Conservation (phyloP, 2,329 filamentous ascomycete species). For the Myriosclerotinia scirpicola region DNA sequence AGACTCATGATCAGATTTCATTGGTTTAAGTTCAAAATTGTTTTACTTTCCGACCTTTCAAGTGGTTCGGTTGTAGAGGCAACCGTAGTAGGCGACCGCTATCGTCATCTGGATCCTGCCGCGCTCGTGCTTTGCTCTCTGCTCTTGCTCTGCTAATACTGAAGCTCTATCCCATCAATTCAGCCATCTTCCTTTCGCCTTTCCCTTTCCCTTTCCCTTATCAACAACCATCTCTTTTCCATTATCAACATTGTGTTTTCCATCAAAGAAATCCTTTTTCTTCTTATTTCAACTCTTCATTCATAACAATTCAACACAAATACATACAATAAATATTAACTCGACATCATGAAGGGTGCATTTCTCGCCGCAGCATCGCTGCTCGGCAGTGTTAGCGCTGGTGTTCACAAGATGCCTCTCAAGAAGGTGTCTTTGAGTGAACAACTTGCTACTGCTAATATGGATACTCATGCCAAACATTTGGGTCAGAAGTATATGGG, state of each 20-base stretch:
- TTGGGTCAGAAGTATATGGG: constrained; percentile 98
- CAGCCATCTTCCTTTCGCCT: constrained; percentile 19
- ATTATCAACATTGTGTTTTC: constrained; percentile 28
- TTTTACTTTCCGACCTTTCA: neutral
- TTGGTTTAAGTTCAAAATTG: neutral
- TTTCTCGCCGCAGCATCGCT: constrained; percentile 71
- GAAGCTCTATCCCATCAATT: constrained; percentile 12
- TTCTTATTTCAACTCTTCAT: constrained; percentile 23
- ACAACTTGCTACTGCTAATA: constrained; percentile 82
- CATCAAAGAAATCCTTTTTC: constrained; percentile 23
- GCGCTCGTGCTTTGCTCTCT: neutral
- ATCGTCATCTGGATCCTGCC: constrained; percentile 23
- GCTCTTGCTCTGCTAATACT: constrained; percentile 12
- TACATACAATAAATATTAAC: neutral
- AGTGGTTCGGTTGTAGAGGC: constrained; percentile 15
- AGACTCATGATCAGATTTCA: constrained; percentile 12
- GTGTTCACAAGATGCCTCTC: constrained; percentile 93
- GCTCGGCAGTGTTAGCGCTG: constrained; percentile 79
- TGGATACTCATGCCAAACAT: constrained; percentile 77
- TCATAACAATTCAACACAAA: neutral
- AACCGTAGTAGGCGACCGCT: constrained; percentile 13
- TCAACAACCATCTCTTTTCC: constrained; percentile 28
- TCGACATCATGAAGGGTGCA: constrained; percentile 75
- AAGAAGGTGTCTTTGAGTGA: constrained; percentile 92
- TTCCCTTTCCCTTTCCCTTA: neutral